These are phyloP conservation scores for Allomyces javanicus DNA, from an alignment of 192 early-diverging fungal genomes.

Conservation along the genomic window DNA sequence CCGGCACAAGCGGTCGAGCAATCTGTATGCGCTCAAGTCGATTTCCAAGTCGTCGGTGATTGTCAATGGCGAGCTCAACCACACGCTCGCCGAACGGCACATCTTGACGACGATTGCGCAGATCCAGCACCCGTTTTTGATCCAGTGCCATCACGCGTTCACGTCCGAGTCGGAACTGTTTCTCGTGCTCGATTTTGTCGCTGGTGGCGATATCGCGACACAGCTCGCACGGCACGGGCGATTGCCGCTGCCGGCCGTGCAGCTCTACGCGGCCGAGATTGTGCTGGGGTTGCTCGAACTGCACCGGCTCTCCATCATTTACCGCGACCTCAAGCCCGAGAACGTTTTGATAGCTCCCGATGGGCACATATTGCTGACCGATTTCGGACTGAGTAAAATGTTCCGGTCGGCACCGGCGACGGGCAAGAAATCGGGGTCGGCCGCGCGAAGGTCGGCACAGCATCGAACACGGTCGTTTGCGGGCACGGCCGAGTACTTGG, in stretches of 20 bases:
- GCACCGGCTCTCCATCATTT: constrained; percentile 15
- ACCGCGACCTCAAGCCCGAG: not conserved
- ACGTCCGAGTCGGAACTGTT: constrained; percentile 78
- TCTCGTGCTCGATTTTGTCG: constrained; percentile 74
- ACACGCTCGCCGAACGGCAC: constrained; percentile 39
- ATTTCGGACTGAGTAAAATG: constrained; percentile 9
- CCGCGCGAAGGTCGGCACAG: not conserved
- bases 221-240: constrained; percentile 28
- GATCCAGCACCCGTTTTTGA: constrained; percentile 75
- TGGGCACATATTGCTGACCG: constrained; percentile 1
- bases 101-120: constrained; percentile 47
- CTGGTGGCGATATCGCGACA: constrained; percentile 81
- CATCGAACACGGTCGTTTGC: constrained; percentile 5
- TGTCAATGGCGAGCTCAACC: constrained; percentile 1
- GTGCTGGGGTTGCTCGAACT: constrained; percentile 5
- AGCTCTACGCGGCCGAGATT: not conserved
- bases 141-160: constrained; percentile 80
- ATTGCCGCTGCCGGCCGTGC: not conserved
- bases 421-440: not conserved
- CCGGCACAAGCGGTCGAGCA: constrained; percentile 16
- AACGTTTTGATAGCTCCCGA: not conserved
- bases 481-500: not conserved
- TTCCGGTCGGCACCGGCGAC: constrained; percentile 13
- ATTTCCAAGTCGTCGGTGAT: constrained; percentile 32
- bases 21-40: constrained; percentile 29